Evolutionary conservation across 805 yeast genomes (phyloP), one percentile per base, ranked within the genome.

Genomic region (Kluyveromyces nonfermentans): DNA sequence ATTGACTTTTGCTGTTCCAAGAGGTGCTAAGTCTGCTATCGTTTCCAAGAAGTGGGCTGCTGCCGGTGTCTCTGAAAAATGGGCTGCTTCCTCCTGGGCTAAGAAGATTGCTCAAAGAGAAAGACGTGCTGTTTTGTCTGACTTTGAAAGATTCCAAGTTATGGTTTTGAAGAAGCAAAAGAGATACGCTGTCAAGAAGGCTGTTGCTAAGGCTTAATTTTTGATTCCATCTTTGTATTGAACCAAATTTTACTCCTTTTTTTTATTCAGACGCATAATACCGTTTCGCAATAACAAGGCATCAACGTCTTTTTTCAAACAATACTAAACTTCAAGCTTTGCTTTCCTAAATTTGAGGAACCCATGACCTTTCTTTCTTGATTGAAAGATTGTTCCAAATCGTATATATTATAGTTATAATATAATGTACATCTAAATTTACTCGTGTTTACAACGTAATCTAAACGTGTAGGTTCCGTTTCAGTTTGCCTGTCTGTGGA

Each of bases 121-220:
- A 73, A 86, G 82, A 74, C 86, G 98, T 81, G 73, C 94, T 65
- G 76, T 82, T 68, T 84, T 94, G 72, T 69, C 90, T 62, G 99
- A 93, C 75, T 93, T 93, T 66, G 96, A 93, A 80, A 89, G 99
- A 82, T 93, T 93, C 96, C 96, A 90, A 81, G 98, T 90, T 63
- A 70, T 85, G 72, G 94, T 88, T 63, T 81, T 88, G 72, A 93
- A 85, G 85, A 93, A 90, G 82, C 97, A 94, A 80, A 87, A 86
- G 77, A 85, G 88, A 77, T 83, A 72, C 71, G 85, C 88, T 74
- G 90, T 87, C 67, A 86, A 84, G 78, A 89, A 87, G 80, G 94
- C 95, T 73, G 81, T 85, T 67, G 95, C 96, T 68, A 88, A 89
- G 84, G 96, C 95, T 74, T 83, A 82, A 76, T 63, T 65, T 41